These are phyloP conservation scores for Colletotrichum lentis DNA, from an alignment of 2,329 filamentous ascomycete genomes.

Conservation along the genomic window DNA sequence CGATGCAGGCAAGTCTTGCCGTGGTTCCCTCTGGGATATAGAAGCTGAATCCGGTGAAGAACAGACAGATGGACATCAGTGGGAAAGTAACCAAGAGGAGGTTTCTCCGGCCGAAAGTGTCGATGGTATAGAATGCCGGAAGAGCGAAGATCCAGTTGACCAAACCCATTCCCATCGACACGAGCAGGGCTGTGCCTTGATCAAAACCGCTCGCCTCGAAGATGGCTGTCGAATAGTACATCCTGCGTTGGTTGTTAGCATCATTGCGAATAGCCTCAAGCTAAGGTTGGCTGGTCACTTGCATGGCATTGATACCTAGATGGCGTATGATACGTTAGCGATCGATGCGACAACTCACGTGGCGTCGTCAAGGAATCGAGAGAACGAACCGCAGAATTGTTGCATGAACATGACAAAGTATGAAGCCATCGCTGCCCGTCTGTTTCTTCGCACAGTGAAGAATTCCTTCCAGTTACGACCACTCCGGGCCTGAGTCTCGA, in stretches of 20 bases:
- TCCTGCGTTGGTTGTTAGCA: slow-evolving; percentile 46
- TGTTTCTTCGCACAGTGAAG: slow-evolving; percentile 49
- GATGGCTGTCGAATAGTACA: slow-evolving; percentile 62
- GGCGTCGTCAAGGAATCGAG: rapidly evolving
- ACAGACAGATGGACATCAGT: slow-evolving; percentile 63
- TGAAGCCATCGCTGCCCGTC: slow-evolving; percentile 48
- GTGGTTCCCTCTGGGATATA: slow-evolving; percentile 45
- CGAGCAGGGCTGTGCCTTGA: slow-evolving; percentile 56
- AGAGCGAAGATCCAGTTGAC: slow-evolving; percentile 67
- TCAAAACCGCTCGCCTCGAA: slow-evolving; percentile 52
- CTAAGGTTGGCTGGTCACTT: background rate
- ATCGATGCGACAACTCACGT: background rate
- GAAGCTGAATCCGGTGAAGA: slow-evolving; percentile 62
- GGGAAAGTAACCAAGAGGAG: slow-evolving; percentile 66
- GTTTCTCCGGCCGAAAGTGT: slow-evolving; percentile 65
- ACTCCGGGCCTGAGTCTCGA: slow-evolving; percentile 45
- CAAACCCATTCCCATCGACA: slow-evolving; percentile 64
- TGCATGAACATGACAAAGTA: slow-evolving; percentile 52
- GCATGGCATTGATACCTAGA: slow-evolving; percentile 55
- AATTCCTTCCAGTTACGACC: slow-evolving; percentile 48
- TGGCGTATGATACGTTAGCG: background rate
- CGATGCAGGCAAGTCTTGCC: slow-evolving; percentile 47
- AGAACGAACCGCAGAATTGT: slow-evolving; percentile 45
- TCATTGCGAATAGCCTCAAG: background rate
- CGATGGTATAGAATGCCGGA: slow-evolving; percentile 66